Evolutionary conservation across 495 filamentous ascomycete genomes (phyloP).

Genomic region (Aspergillus mulundensis): DNA sequence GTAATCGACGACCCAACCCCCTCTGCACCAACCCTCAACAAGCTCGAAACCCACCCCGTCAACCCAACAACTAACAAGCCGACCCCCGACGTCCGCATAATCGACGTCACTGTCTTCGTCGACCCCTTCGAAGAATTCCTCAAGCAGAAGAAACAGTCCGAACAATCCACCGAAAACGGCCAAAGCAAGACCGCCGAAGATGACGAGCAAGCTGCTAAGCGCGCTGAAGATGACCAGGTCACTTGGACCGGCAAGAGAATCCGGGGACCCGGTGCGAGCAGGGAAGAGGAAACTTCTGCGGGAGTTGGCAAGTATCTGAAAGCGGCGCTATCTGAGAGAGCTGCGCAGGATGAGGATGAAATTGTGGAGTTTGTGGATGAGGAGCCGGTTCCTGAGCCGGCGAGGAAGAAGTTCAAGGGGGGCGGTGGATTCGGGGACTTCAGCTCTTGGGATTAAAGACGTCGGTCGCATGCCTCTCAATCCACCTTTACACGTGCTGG

Average conservation of each 20-base stretch:
- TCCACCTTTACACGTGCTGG: background rate
- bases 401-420: constrained; percentile 73
- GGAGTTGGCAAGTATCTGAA: constrained; percentile 81
- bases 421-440: constrained; percentile 90
- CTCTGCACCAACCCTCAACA: constrained; percentile 53
- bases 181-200: constrained; percentile 33
- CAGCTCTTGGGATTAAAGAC: constrained; percentile 36
- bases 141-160: constrained; percentile 45
- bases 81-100: constrained; percentile 68
- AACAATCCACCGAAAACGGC: constrained; percentile 42
- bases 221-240: constrained; percentile 79
- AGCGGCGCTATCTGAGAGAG: constrained; percentile 43
- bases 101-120: constrained; percentile 80
- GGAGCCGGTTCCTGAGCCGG: constrained; percentile 59
- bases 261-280: constrained; percentile 49
- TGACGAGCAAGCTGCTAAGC: constrained; percentile 42
- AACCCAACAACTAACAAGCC: constrained; percentile 67
- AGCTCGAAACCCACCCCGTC: constrained; percentile 68
- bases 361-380: constrained; percentile 56
- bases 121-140: constrained; percentile 94
- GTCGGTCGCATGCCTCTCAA: background rate
- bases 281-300: constrained; percentile 36
- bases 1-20: constrained; percentile 73
- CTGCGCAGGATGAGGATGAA: constrained; percentile 47
- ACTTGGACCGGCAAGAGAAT: constrained; percentile 92